These are phyloP conservation scores for Barnettozyma sucrosica DNA, from an alignment of 805 yeast species.

Conservation along the genomic window DNA sequence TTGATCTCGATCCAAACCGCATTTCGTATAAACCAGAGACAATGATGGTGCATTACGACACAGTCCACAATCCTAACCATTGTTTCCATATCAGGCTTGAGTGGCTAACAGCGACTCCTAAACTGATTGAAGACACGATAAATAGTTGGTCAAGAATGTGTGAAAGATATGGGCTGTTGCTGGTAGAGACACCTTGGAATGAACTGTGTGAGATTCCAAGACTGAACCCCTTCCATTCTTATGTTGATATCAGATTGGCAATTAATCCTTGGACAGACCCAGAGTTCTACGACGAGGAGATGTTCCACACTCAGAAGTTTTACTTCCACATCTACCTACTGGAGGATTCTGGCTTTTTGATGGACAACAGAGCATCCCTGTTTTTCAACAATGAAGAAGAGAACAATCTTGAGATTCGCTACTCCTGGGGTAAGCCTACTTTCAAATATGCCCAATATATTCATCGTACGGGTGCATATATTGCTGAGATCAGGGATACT, in stretches of 20 bases:
- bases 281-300: slow-evolving; percentile 39
- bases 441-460: slow-evolving; percentile 85
- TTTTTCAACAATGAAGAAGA: slow-evolving; percentile 45
- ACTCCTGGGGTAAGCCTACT: slow-evolving; percentile 88
- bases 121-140: slow-evolving; percentile 72
- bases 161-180: slow-evolving; percentile 72
- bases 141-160: slow-evolving; percentile 76
- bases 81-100: slow-evolving; percentile 88
- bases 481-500: slow-evolving; percentile 77
- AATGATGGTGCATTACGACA: slow-evolving; percentile 80
- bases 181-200: slow-evolving; percentile 88
- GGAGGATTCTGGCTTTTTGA: slow-evolving; percentile 62
- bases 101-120: slow-evolving; percentile 89
- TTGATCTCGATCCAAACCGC: slow-evolving; percentile 68
- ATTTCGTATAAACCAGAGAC: slow-evolving; percentile 75
- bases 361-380: slow-evolving; percentile 74
- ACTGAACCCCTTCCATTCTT: slow-evolving; percentile 83
- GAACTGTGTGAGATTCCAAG: slow-evolving; percentile 75
- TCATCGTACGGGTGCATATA: slow-evolving; percentile 82
- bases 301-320: slow-evolving; percentile 47
- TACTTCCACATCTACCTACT: slow-evolving; percentile 76
- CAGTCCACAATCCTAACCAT: slow-evolving; percentile 89
- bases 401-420: slow-evolving; percentile 56
- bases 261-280: slow-evolving; percentile 67
- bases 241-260: slow-evolving; percentile 59